A percentile compares a stretch with the other conserved stretches of the same genome.
Conservation (phyloP, 306 rosid species). For the Sphenostylis stenocarpa region DNA sequence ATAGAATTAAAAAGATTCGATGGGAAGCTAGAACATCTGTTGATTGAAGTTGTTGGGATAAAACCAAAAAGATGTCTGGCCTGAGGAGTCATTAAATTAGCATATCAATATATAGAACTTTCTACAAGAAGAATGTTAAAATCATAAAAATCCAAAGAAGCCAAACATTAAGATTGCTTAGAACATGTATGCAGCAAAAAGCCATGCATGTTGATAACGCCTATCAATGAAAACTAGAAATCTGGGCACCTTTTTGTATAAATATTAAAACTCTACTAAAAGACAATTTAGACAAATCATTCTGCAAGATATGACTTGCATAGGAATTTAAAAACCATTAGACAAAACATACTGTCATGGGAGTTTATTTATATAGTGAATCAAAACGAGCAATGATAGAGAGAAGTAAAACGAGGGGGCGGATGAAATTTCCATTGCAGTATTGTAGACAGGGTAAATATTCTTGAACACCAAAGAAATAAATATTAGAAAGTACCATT, state of each 20-base stretch:
- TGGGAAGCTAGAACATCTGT: slow-evolving; percentile 84
- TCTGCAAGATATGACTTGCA: background rate
- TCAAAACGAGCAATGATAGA: background rate
- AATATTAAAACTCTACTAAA: background rate
- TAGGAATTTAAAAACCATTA: background rate
- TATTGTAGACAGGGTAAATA: background rate
- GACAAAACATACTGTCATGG: background rate
- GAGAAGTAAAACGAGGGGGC: background rate
- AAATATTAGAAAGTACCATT: slow-evolving; percentile 62
- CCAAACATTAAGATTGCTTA: slow-evolving; percentile 9
- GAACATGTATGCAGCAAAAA: slow-evolving; percentile 18
- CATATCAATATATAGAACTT: slow-evolving; percentile 44
- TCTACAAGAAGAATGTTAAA: slow-evolving; percentile 26
- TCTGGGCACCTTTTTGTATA: background rate
- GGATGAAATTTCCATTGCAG: slow-evolving; percentile 20
- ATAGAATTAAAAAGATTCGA: slow-evolving; percentile 77
- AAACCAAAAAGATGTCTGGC: slow-evolving; percentile 85
- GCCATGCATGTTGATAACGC: background rate
- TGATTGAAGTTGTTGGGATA: slow-evolving; percentile 85
- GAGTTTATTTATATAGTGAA: slow-evolving; percentile 9
- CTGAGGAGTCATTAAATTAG: slow-evolving; percentile 59
- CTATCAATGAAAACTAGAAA: slow-evolving; percentile 11
- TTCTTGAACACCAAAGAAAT: slow-evolving; percentile 8
- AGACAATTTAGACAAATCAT: background rate
- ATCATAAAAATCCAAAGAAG: slow-evolving; percentile 12